Base-by-base conservation (phyloP, 208 protist species). In the Leishmania turanica region DNA sequence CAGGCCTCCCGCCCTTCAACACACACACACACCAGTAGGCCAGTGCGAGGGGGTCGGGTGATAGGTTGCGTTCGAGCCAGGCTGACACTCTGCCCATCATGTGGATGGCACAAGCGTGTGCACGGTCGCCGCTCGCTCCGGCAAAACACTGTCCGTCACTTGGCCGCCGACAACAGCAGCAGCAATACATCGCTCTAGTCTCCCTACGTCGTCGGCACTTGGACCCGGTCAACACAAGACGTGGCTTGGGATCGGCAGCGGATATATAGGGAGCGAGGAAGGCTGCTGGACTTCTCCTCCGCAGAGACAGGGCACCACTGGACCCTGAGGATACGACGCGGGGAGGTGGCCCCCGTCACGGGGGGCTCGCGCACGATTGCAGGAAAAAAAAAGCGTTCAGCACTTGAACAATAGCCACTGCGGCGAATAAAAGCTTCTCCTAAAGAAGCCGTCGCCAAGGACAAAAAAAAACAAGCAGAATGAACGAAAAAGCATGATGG, bases 381-480 rank as follows among this genome's bases (percentile, higher is more conserved):
- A 13, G 31, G 5, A 31, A 62, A 5, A 62, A 5, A 34, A 31
- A 24, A 31, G 27, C 5, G 56, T 13, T 62, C 8, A 62, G 56
- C 0, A 31, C 24, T 6, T 62, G 17, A 62, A 31, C 27, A 8
- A 11, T 11, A 31, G 56, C 0, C 17, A 24, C 56, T 2, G 1
- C 7, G 56, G 56, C 1, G 27, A 62, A 37, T 31, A 31, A 31
- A 62, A 0, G 27, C 2, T 31, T n/a, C 24, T 62, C 56, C 1
- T 31, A 31, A 24, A 62, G 56, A 62, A 31, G 56, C 24, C 17
- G 56, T 0, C 4, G 56, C 56, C 2, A 71, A 40, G 7, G 21
- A 34, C 34, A 53, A 68, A 49, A 79, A 70, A 75, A 75, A 79
- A 71, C 34, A 37, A 40, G 75, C 21, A 21, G 8, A 62, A 31